phyloP scores from a whole-genome alignment of 352 stramenopile species.

The Phytopythium helicoides region DNA sequence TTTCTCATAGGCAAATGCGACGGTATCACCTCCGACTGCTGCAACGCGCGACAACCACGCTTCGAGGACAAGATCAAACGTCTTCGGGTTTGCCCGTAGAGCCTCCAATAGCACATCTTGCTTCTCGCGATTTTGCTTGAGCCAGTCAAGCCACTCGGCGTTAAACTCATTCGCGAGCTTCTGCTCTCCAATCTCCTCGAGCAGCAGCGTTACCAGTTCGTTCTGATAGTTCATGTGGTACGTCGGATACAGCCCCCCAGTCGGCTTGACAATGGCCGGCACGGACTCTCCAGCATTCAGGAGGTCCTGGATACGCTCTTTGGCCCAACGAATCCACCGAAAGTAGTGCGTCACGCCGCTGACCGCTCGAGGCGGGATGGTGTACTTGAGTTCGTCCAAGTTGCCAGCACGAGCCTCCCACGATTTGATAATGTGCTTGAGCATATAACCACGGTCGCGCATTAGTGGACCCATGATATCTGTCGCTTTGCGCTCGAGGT shows the following conservation, averaged over 20 bases:
- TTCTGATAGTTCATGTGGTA: conserved; percentile 62
- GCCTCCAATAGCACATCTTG: conserved; percentile 54
- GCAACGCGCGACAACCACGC: conserved; percentile 42
- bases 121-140: conserved; percentile 40
- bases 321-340: conserved; percentile 64
- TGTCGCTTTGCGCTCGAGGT: conserved; percentile 32
- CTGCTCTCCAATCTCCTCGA: conserved; percentile 46
- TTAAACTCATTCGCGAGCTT: conserved; percentile 30
- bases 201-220: conserved; percentile 39
- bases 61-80: conserved; percentile 47
- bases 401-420: conserved; percentile 46
- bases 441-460: conserved; percentile 53
- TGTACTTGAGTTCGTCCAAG: conserved; percentile 41
- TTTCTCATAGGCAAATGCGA: conserved; percentile 44
- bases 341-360: conserved; percentile 67
- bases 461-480: conserved; percentile 54
- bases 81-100: conserved; percentile 21
- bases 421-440: conserved; percentile 61
- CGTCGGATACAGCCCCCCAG: conserved; percentile 47
- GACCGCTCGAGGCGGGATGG: conserved; percentile 43
- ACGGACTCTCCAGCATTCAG: conserved; percentile 39
- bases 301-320: conserved; percentile 57
- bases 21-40: conserved; percentile 13
- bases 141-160: conserved; percentile 44
- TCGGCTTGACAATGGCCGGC: conserved; percentile 27